A percentile compares a stretch with the other conserved stretches of the same genome.
These are phyloP conservation scores for Beauveria sp. DNA, from an alignment of 2,329 filamentous ascomycete genomes.

Conservation along the genomic window DNA sequence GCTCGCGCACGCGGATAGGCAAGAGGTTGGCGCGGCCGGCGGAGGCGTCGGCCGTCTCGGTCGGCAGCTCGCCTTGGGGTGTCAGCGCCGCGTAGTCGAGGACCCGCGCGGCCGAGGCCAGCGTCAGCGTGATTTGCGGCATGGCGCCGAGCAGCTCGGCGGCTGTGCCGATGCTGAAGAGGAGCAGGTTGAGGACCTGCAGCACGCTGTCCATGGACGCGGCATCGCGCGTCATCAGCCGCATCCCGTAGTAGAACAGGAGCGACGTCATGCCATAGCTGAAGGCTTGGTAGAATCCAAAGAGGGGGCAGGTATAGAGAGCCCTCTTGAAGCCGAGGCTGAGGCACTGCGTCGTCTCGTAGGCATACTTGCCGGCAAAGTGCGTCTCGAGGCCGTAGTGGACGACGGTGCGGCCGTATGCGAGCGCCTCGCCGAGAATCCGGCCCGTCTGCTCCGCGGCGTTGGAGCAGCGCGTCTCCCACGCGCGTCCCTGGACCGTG, in stretches of 20 bases:
- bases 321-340: conserved; percentile 58
- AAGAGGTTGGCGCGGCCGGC: conserved; percentile 17
- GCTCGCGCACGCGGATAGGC: conserved; percentile 40
- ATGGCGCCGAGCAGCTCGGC: conserved; percentile 64
- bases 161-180: conserved; percentile 74
- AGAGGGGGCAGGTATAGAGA: conserved; percentile 60
- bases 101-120: conserved; percentile 64
- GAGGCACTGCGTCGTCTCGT: conserved; percentile 44
- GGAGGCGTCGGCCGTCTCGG: conserved; percentile 18
- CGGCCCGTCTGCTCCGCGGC: conserved; percentile 52
- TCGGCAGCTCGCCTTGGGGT: conserved; percentile 38
- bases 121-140: conserved; percentile 70
- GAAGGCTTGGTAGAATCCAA: conserved; percentile 68
- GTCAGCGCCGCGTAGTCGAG: conserved; percentile 49
- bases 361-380: conserved; percentile 57
- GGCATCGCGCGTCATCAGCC: conserved; percentile 45
- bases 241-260: conserved; percentile 75
- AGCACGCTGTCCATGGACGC: conserved; percentile 53
- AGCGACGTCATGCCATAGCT: conserved; percentile 67
- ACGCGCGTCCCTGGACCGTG: conserved; percentile 55
- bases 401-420: conserved; percentile 71
- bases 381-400: conserved; percentile 65
- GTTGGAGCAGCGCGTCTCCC: conserved; percentile 63
- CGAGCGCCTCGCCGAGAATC: conserved; percentile 62
- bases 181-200: conserved; percentile 70